Base-by-base conservation (phyloP, 805 yeast genomes). In the Candida xyloterini region DNA sequence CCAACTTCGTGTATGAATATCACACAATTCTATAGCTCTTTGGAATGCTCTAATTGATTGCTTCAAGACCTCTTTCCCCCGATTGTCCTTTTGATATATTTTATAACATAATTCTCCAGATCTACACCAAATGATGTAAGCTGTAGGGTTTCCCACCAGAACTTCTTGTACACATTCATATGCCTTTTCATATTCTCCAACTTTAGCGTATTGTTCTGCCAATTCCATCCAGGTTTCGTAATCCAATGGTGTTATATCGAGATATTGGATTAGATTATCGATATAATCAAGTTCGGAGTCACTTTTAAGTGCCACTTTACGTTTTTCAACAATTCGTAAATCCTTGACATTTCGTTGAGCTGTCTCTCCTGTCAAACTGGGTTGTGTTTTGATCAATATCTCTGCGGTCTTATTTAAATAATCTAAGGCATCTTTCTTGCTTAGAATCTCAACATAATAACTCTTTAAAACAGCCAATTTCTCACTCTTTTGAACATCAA, bases 191-290 rank as follows among this genome's bases (percentile, higher is more conserved):
- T 74, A 79, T 53, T 80, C 79, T 1, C 89, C 89, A 7, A 71
- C 45, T 10, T 65, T 57, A 16, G 61, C 61, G 57, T 91, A 91
- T n/a, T 74, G 66, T 26, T 78, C 76, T 3, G 79, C 83, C 40
- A 89, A 67, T 60, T 86, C 95, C 33, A 79, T 70, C 95, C 95
- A 88, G 2, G 84, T 66, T 47, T 83, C 79, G 2, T 76, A 66
- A 59, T 93, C 98, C 15, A 81, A 59, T 1, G 97, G 96, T 50
- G 75, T 78, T 35, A 71, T 63, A 39, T 79, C 81, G 37, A 86
- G 61, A 48, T 72, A 76, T 25, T 67, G 71, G 9, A 67, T 65
- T 50, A 90, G 67, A 38, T 71, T 73, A 25, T 68, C 65, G 31
- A 86, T 71, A 57, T 78, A 85, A n/a, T 61, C 64, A 38, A 61